Evolutionary conservation across 345 rosid species (phyloP).

Genomic region (Syzygium aqueum): DNA sequence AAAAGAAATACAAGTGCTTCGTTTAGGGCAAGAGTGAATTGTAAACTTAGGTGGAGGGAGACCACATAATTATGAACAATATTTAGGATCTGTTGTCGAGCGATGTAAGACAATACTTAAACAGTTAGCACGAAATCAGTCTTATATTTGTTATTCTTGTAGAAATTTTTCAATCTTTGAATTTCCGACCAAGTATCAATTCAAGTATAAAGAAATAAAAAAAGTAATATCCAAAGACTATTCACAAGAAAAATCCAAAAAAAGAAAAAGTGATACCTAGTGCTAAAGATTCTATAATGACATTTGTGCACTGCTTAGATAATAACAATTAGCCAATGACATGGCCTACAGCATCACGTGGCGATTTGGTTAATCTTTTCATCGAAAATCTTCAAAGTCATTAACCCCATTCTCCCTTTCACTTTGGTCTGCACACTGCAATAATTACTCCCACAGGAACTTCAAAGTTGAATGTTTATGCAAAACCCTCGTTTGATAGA

Average conservation of each 20-base stretch:
- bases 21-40: too few species aligned
- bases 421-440: background rate
- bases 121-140: background rate
- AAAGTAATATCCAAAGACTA: background rate
- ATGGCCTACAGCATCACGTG: conserved; percentile 3
- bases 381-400: background rate
- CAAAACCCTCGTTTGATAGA: background rate
- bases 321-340: background rate
- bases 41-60: too few species aligned
- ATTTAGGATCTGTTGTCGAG: too few species aligned
- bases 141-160: background rate
- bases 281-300: background rate
- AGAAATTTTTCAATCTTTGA: background rate
- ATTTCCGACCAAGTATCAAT: background rate
- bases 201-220: background rate
- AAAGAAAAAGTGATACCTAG: background rate
- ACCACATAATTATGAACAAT: too few species aligned
- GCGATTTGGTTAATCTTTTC: background rate
- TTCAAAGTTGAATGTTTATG: background rate
- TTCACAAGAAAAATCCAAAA: background rate
- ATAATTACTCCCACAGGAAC: background rate
- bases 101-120: too few species aligned
- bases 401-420: background rate
- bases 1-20: too few species aligned
- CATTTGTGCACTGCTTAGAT: background rate